Percentiles rank a stretch among this genome's conserved stretches.
Evolutionary conservation across 1,284 basidiomycete genomes (phyloP).

Genomic region (Ustilago vetiveriae): DNA sequence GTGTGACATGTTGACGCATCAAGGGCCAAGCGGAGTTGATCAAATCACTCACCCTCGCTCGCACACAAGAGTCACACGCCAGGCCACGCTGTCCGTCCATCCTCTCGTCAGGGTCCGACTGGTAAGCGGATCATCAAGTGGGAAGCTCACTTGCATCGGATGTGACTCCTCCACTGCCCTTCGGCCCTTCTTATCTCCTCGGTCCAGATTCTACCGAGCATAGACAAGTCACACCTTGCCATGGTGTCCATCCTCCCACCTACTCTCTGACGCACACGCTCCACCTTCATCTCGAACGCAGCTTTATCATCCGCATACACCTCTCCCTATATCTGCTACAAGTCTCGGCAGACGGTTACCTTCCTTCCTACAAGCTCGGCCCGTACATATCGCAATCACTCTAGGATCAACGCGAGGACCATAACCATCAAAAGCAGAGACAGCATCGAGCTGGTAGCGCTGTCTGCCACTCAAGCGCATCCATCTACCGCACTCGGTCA

Average conservation of each 20-base stretch:
- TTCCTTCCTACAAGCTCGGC: background rate
- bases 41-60: too few species aligned
- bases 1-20: background rate
- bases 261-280: constrained; percentile 1
- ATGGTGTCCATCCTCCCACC: background rate
- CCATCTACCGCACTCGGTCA: constrained; percentile 16
- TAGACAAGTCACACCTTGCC: constrained; percentile 1
- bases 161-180: constrained; percentile 33
- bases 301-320: background rate
- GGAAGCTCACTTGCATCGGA: constrained; percentile 15
- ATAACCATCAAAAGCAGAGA: constrained; percentile 10
- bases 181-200: constrained; percentile 23
- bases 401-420: constrained; percentile 1
- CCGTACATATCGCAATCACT: background rate
- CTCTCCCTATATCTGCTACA: background rate
- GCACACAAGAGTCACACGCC: too few species aligned
- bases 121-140: background rate
- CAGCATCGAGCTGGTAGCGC: constrained; percentile 34
- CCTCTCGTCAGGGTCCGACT: constrained; percentile 21
- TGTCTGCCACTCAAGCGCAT: constrained; percentile 33
- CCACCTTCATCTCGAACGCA: background rate
- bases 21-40: background rate
- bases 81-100: too few species aligned
- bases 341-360: too few species aligned
- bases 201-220: constrained; percentile 24